Evolutionary conservation across 208 protist species (phyloP).

Genomic region (Crithidia acanthocephali): DNA sequence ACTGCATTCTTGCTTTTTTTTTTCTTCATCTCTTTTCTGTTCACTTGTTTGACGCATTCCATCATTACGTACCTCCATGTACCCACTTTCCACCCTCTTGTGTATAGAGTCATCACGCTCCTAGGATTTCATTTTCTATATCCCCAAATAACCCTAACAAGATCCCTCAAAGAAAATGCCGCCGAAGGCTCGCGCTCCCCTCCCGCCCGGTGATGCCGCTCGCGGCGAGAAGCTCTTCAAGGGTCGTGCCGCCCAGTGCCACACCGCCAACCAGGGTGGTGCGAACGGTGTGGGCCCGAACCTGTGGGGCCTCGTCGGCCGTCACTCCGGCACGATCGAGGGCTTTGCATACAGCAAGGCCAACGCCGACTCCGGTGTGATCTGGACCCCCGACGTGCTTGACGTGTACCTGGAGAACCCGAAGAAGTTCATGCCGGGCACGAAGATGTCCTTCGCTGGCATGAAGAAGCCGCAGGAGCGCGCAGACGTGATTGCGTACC

Average conservation of each 20-base stretch:
- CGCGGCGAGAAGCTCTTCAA: constrained; percentile 95
- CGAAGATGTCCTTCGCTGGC: constrained; percentile 98
- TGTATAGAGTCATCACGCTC: neutral
- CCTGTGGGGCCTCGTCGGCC: constrained; percentile 92
- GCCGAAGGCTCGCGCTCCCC: constrained; percentile 72
- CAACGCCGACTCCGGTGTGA: constrained; percentile 93
- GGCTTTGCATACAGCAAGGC: constrained; percentile 96
- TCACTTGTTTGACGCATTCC: too few species aligned
- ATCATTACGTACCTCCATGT: neutral
- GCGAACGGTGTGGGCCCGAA: constrained; percentile 94
- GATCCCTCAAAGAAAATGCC: constrained; percentile 45
- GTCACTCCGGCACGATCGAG: constrained; percentile 90
- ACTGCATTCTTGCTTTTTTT: constrained; percentile 9
- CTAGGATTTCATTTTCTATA: neutral
- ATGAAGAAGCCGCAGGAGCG: constrained; percentile 95
- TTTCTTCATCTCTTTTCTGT: too few species aligned
- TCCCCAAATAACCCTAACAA: constrained; percentile 15
- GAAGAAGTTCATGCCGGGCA: constrained; percentile 98
- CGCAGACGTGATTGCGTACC: constrained; percentile 95
- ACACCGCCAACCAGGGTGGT: constrained; percentile 89
- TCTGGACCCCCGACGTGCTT: constrained; percentile 94
- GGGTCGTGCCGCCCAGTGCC: constrained; percentile 94
- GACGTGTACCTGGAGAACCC: constrained; percentile 97
- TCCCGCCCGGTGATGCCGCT: constrained; percentile 76
- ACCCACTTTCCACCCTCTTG: too few species aligned